A percentile compares a stretch with the other conserved stretches of the same genome.
These are phyloP conservation scores for Peronosclerospora sorghi DNA, from an alignment of 352 stramenopile species.

Conservation along the genomic window DNA sequence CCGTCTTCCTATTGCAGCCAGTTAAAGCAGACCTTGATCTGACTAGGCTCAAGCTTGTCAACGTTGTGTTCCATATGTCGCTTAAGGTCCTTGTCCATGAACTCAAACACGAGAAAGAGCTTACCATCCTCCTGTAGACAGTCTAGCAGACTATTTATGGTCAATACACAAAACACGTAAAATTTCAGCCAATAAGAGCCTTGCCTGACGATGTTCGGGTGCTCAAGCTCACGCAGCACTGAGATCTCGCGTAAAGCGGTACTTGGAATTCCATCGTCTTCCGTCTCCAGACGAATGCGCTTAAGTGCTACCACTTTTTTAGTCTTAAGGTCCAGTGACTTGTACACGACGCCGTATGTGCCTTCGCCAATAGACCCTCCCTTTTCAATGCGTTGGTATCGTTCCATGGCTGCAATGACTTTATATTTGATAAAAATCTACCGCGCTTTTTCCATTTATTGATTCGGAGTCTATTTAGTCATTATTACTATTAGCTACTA, in stretches of 20 bases:
- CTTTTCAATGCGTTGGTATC: slow-evolving; percentile 91
- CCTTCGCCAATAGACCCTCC: slow-evolving; percentile 88
- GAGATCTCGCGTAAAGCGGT: slow-evolving; percentile 98
- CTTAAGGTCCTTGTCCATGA: slow-evolving; percentile 98
- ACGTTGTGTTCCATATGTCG: slow-evolving; percentile 88
- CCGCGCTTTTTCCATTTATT: no score
- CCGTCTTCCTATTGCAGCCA: background rate
- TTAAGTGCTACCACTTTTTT: slow-evolving; percentile 91
- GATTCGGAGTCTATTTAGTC: no score
- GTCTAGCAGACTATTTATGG: slow-evolving; percentile 70
- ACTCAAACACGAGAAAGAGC: slow-evolving; percentile 99
- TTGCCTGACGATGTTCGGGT: slow-evolving; percentile 96
- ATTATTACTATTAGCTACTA: no score
- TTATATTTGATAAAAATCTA: no score
- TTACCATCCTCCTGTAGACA: slow-evolving; percentile 92
- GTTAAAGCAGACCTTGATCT: slow-evolving; percentile 41
- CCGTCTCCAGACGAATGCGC: slow-evolving; percentile 95
- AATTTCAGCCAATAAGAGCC: background rate
- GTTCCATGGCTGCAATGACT: slow-evolving; percentile 41
- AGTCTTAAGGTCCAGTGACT: slow-evolving; percentile 88
- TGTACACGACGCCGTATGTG: slow-evolving; percentile 96
- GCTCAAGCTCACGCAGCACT: slow-evolving; percentile 93
- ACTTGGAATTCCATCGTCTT: slow-evolving; percentile 98
- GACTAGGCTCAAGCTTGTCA: slow-evolving; percentile 36
- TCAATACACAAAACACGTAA: no score